A percentile compares a stretch with the other conserved stretches of the same genome.
Conservation (phyloP, 208 protist genomes). For the Acanthamoeba polyphaga region DNA sequence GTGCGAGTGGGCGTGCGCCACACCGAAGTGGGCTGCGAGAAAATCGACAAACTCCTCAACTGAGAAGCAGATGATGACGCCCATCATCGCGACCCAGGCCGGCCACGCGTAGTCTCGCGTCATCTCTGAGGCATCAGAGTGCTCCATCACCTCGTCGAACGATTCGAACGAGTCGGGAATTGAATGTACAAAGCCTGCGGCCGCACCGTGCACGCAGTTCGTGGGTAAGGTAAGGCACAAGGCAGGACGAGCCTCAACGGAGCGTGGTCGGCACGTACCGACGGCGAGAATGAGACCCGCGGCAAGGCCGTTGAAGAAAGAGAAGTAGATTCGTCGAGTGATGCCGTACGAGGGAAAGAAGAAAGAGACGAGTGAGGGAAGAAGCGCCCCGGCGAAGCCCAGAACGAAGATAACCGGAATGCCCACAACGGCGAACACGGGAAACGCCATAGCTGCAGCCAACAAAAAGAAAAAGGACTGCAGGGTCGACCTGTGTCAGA, state of each 20-base stretch:
- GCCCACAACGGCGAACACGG: conserved; percentile 27
- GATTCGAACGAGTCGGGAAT: conserved; percentile 39
- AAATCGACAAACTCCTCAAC: conserved; percentile 37
- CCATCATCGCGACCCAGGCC: conserved; percentile 48
- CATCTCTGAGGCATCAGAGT: not conserved
- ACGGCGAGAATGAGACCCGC: conserved; percentile 56
- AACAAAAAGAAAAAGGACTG: no score
- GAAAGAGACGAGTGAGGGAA: not conserved
- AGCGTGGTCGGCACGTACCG: not conserved
- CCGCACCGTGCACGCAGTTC: not conserved
- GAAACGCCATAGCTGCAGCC: conserved; percentile 13
- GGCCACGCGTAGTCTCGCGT: conserved; percentile 42
- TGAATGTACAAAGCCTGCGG: conserved; percentile 52
- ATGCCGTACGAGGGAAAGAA: conserved; percentile 43
- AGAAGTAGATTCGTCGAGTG: conserved; percentile 27
- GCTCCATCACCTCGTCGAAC: not conserved
- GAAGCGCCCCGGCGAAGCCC: conserved; percentile 3
- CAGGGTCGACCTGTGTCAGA: no score
- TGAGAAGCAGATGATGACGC: conserved; percentile 42
- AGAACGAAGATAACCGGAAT: conserved; percentile 59
- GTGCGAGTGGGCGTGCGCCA: not conserved
- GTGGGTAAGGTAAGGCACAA: not conserved
- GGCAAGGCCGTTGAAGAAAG: conserved; percentile 69
- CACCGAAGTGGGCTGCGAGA: not conserved
- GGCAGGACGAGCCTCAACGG: not conserved